Conservation (phyloP, 495 filamentous ascomycete genomes). For the Aspergillus heteromorphus region DNA sequence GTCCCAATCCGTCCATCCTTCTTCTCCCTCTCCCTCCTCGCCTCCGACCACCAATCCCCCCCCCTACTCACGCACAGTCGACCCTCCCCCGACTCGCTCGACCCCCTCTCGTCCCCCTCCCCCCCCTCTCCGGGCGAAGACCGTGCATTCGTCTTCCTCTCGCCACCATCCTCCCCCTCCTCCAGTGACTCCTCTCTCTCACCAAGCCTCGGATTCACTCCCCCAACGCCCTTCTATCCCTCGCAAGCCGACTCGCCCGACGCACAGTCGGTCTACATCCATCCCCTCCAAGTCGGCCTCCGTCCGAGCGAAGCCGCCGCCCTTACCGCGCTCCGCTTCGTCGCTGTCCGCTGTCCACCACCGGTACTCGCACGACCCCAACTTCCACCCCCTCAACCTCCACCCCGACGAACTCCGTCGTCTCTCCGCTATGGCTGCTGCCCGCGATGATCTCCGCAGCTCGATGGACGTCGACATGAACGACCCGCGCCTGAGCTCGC, state of each 20-base stretch:
- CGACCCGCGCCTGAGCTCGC: conserved; percentile 15
- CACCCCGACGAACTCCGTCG: conserved; percentile 78
- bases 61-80: no score
- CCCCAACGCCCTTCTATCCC: conserved; percentile 12
- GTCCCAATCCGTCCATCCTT: conserved; percentile 18
- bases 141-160: conserved; percentile 1
- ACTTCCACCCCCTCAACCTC: conserved; percentile 79
- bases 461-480: conserved; percentile 83
- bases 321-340: conserved; percentile 5
- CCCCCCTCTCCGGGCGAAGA: conserved; percentile 4
- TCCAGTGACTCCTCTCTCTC: no score
- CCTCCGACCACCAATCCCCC: conserved; percentile 12
- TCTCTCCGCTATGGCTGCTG: conserved; percentile 65
- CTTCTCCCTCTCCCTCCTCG: conserved; percentile 21
- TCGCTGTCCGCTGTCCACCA: conserved; percentile 16
- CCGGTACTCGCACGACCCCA: conserved; percentile 54
- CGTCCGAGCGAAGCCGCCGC: neutral
- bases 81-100: no score
- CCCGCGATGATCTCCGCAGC: conserved; percentile 49
- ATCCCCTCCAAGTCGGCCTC: conserved; percentile 16
- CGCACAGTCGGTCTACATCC: conserved; percentile 20
- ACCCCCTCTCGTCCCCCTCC: conserved; percentile 3
- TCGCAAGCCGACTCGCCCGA: conserved; percentile 13
- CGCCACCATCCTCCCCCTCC: conserved; percentile 5
- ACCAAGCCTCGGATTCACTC: no score